Evolutionary conservation across 495 filamentous ascomycete genomes (phyloP).

Genomic region (Penicillium pulvis): DNA sequence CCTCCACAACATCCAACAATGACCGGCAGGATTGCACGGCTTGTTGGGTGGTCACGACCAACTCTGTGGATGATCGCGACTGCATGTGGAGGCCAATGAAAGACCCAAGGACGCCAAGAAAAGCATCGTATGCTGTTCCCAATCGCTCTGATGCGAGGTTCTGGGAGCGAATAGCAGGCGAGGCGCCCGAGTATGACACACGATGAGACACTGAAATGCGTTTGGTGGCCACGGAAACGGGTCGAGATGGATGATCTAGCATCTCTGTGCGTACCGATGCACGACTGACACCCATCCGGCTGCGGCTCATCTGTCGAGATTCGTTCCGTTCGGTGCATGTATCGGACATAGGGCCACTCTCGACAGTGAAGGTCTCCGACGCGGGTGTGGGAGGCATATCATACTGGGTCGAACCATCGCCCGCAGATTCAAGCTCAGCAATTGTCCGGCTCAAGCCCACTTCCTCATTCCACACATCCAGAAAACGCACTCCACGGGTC

Average conservation of each 20-base stretch:
- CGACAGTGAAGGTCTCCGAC: slow-evolving; percentile 52
- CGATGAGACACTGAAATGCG: slow-evolving; percentile 59
- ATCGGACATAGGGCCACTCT: slow-evolving; percentile 23
- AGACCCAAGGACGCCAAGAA: slow-evolving; percentile 83
- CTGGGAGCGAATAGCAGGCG: slow-evolving; percentile 44
- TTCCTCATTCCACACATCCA: slow-evolving; percentile 87
- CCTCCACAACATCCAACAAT: slow-evolving; percentile 78
- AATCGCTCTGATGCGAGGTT: slow-evolving; percentile 69
- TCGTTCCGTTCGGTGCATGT: slow-evolving; percentile 35
- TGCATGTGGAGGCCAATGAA: slow-evolving; percentile 93
- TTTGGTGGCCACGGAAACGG: slow-evolving; percentile 44
- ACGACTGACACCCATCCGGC: slow-evolving; percentile 41
- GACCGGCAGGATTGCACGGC: slow-evolving; percentile 78
- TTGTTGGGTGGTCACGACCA: slow-evolving; percentile 74
- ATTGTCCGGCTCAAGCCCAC: slow-evolving; percentile 64
- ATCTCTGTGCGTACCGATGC: slow-evolving; percentile 43
- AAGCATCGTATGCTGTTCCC: slow-evolving; percentile 75
- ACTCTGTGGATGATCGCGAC: slow-evolving; percentile 81
- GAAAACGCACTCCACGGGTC: slow-evolving; percentile 84
- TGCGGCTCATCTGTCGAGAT: slow-evolving; percentile 39
- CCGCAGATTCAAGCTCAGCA: slow-evolving; percentile 53
- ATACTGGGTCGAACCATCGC: slow-evolving; percentile 26
- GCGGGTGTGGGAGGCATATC: slow-evolving; percentile 72
- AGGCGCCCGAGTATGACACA: slow-evolving; percentile 53
- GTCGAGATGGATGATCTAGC: slow-evolving; percentile 32